These are phyloP conservation scores for Hypoxylon rubiginosum DNA, from an alignment of 2,329 filamentous ascomycete genomes.

Conservation along the genomic window DNA sequence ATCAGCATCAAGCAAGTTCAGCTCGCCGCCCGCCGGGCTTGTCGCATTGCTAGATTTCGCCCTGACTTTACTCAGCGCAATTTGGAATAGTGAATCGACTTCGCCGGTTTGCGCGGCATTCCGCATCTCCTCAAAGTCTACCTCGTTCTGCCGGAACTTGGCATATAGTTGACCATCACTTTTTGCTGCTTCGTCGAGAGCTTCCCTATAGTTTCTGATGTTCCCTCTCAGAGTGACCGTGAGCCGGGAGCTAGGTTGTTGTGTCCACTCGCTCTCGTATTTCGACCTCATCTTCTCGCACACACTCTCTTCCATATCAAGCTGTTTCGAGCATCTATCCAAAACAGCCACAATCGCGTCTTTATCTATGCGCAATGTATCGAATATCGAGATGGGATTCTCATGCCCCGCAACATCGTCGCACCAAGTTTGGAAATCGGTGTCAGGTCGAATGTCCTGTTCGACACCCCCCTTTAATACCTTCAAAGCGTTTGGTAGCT, in stretches of 20 bases:
- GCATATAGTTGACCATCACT: conserved; percentile 88
- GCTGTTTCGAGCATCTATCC: conserved; percentile 85
- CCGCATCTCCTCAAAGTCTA: conserved; percentile 95
- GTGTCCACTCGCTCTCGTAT: conserved; percentile 95
- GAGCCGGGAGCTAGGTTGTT: conserved; percentile 91
- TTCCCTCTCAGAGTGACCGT: conserved; percentile 90
- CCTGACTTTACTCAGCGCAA: conserved; percentile 84
- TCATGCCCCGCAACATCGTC: conserved; percentile 90
- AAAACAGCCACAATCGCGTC: conserved; percentile 78
- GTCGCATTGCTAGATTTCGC: conserved; percentile 71
- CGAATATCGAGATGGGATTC: conserved; percentile 82
- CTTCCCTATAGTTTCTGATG: conserved; percentile 87
- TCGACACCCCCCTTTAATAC: conserved; percentile 94
- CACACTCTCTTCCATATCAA: conserved; percentile 97
- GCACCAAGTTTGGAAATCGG: conserved; percentile 95
- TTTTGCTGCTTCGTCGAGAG: conserved; percentile 87
- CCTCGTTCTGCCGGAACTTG: conserved; percentile 87
- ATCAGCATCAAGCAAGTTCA: conserved; percentile 90
- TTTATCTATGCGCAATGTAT: conserved; percentile 82
- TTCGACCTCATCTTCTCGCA: conserved; percentile 99
- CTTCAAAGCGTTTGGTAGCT: conserved; percentile 88
- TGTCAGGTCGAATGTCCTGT: conserved; percentile 87
- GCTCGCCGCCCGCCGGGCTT: conserved; percentile 74
- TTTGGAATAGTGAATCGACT: conserved; percentile 89
- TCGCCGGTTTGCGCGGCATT: conserved; percentile 88